These are phyloP conservation scores for Parachlorella kessleri DNA, from an alignment of 139 green algal species.

Conservation along the genomic window DNA sequence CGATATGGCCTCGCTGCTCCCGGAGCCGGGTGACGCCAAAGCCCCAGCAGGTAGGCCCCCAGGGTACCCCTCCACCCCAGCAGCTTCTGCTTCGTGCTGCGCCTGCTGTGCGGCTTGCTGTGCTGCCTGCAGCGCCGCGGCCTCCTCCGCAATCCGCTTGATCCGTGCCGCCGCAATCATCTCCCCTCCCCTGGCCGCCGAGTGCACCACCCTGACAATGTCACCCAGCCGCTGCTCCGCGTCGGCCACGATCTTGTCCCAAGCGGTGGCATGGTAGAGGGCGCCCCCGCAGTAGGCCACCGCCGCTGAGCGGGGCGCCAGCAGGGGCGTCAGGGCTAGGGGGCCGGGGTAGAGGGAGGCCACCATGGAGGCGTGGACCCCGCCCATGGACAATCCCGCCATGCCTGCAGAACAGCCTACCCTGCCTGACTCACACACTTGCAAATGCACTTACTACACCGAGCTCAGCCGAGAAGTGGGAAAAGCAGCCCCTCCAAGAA, in stretches of 20 bases:
- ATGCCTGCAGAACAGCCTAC: constrained; percentile 62
- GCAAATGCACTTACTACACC: too few relatives aligned
- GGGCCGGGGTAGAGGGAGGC: constrained; percentile 65
- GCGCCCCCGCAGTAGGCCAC: constrained; percentile 80
- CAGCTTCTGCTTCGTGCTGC: too few relatives aligned
- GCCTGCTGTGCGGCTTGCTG: not conserved
- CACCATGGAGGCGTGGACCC: constrained; percentile 87
- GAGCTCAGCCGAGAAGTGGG: too few relatives aligned
- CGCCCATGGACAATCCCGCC: constrained; percentile 86
- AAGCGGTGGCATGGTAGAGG: constrained; percentile 62
- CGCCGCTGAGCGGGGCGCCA: constrained; percentile 78
- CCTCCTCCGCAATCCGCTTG: not conserved
- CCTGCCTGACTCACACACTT: too few relatives aligned
- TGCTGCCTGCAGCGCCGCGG: not conserved
- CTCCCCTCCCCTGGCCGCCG: not conserved
- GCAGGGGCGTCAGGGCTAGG: constrained; percentile 67
- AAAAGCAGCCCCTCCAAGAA: too few relatives aligned
- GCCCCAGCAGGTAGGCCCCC: too few relatives aligned
- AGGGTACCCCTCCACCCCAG: too few relatives aligned
- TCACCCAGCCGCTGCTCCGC: constrained; percentile 14
- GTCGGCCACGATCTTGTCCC: constrained; percentile 35
- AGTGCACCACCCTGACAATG: not conserved
- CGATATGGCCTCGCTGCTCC: too few relatives aligned
- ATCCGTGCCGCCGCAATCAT: not conserved
- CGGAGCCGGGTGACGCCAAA: too few relatives aligned